Evolutionary conservation across 306 rosid genomes (phyloP), one percentile per base, ranked within the genome.

Genomic region (Potentilla sterilis): DNA sequence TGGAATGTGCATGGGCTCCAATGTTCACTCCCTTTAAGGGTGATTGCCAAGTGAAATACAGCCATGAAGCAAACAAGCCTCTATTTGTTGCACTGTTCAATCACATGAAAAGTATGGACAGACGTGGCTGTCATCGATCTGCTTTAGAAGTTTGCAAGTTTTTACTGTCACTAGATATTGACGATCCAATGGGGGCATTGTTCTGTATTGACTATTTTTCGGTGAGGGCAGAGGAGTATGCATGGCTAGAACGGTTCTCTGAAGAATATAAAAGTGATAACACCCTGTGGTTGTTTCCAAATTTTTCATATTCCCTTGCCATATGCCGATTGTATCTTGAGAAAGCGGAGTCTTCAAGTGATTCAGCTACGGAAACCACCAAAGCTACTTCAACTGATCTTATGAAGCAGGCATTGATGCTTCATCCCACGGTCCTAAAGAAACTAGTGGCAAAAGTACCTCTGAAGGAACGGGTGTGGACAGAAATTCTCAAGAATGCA

Each of bases 351-450:
- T 58, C 81, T 58, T 81, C 84, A 16, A 79, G 84, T 61, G 83
- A 75, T 80, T 62, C 73, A 75, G 47, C 52, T 71, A 18, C 11
- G 7, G 82, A 85, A 83, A 68, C 73, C 81, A 51, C 83, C 47
- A 90, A 83, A 86, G 76, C 96, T 62, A 79, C 91, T 83, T 87
- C 97, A 3, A 76, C 80, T 24, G 97, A 95, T 72, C 97, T 90
- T 76, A 89, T 92, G 96, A 90, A 89, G 86, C 99, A 95, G 86
- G 99, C 99, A 70, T 78, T 95, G 88, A 86, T 95, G 97, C 97
- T 95, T 83, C 97, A 92, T 77, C 97, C 99, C 77, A 79, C 95
- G 1, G 93, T 90, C 77, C 42, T 95, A 49, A 89, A 85, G 83
- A 92, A 91, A 82, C 81, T 92, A 76, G 97, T 90, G 7, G 83